Evolutionary conservation across 148 eudicot species (phyloP), one percentile per base, ranked within the genome.

Genomic region (Beta vulgaris): DNA sequence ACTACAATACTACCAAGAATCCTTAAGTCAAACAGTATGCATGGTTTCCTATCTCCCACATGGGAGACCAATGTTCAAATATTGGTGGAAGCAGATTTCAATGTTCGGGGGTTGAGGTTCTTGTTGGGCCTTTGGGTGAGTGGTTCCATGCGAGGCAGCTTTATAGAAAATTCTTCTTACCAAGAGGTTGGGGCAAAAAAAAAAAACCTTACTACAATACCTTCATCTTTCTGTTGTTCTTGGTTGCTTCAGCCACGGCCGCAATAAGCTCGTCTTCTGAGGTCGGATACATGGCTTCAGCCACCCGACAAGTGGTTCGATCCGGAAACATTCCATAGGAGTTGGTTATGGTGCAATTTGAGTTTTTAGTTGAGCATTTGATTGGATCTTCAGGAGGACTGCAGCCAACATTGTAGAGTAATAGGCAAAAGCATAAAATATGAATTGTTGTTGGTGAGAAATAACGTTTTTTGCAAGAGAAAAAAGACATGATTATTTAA

Each of bases 351-450:
- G 88, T 87, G 83, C 97, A 91, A 8, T 81, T 58, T 6, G 73
- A 35, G 64, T 35, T 75, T 0, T 10, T 25, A 14, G 71, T 6
- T 1, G 55, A 72, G 68, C 97, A 91, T 12, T 59, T 79, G 58
- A 91, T 86, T 18, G 97, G 97, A 62, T 91, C 83, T 37, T 82
- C 86, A 1, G 93, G 93, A 29, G 91, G 89, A 43, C 81, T 86
- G 44, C 80, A 69, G 39, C 58, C 28, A 59, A 29, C 78, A 19
- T 32, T n/a, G 48, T 57, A 26, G 7, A 80, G 44, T 7, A 78
- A 26, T 4, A 79, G 3, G 0, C 76, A 42, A 23, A 78, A 51
- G 36, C 31, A 25, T 64, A 16, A 42, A 26, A 31, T 5, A 35
- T 61, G 4, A 6, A 32, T 14, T 25, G 37, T 26, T 25, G 59